A percentile compares a stretch with the other conserved stretches of the same genome.
Evolutionary conservation across 192 early-diverging fungal species (phyloP).

Genomic region (Linderina pennispora): DNA sequence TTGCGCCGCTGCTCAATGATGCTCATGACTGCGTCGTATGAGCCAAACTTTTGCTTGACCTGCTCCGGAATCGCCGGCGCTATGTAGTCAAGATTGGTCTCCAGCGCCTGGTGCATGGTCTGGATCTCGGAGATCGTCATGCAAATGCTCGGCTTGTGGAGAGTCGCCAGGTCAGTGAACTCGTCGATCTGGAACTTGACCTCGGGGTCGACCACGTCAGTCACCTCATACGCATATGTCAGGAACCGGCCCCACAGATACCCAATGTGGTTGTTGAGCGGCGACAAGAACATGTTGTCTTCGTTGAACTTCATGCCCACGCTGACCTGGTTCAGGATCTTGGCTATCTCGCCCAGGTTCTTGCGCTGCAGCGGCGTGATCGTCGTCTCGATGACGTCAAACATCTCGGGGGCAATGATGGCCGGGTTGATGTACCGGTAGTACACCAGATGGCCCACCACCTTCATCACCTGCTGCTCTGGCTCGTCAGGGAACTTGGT

Average conservation of each 20-base stretch:
- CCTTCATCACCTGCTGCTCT: conserved; percentile 74
- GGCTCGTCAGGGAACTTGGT: conserved; percentile 78
- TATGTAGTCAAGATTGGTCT: conserved; percentile 74
- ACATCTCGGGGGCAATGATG: conserved; percentile 95
- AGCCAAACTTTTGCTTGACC: conserved; percentile 46
- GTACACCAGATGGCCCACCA: conserved; percentile 94
- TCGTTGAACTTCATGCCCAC: conserved; percentile 74
- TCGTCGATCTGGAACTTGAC: conserved; percentile 87
- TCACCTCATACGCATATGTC: conserved; percentile 80
- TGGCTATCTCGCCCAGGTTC: conserved; percentile 93
- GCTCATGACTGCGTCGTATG: conserved; percentile 44
- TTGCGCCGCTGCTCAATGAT: conserved; percentile 44
- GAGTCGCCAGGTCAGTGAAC: conserved; percentile 72
- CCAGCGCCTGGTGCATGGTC: conserved; percentile 76
- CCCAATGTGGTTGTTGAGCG: conserved; percentile 77
- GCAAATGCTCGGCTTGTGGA: conserved; percentile 80
- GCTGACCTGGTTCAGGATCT: conserved; percentile 94
- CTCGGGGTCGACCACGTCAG: conserved; percentile 82
- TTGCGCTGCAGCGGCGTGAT: conserved; percentile 88
- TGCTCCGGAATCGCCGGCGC: conserved; percentile 50
- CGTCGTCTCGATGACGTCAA: conserved; percentile 84
- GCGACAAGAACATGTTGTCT: conserved; percentile 62
- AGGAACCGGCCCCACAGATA: conserved; percentile 74
- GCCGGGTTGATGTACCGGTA: conserved; percentile 99
- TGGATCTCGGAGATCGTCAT: conserved; percentile 91